Base-by-base conservation (phyloP, 768 basidiomycete species). In the Boletales sp. region DNA sequence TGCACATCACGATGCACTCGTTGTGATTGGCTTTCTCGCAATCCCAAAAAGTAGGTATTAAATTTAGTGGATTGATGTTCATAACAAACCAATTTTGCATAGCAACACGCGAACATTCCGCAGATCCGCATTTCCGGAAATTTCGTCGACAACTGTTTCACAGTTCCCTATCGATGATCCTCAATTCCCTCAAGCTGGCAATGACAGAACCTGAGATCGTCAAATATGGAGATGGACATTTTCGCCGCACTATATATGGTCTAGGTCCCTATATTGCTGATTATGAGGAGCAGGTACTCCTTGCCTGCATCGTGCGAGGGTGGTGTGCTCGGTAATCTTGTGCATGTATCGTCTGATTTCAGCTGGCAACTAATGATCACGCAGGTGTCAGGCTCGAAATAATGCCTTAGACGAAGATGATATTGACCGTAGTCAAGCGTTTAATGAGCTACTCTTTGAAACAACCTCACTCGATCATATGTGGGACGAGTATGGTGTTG, bases 401-500 rank as follows among this genome's bases (percentile, higher is more conserved):
- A 15, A 12, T 15, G 8, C 12, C 15, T 15, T 35, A 13, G 34
- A 35, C 15, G 34, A 35, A 15, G 14, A 35, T 13, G 5, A 12
- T 12, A 35, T 35, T 13, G 5, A 35, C 14, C 5, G 34, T 13
- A 35, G 12, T 35, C 34, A 15, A 35, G 34, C 34, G 2, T 35
- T 35, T 15, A 35, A 35, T 14, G 13, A 35, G 14, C 6, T 14
- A 15, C 34, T 35, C 12, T 35, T 35, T 2, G 11, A 35, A 35
- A 15, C 6, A 15, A 35, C 12, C 12, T 35, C 11, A 13, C 14
- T 35, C 14, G 5, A 35, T 35, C 12, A 10, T 15, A 18, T 71
- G 2, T 70, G 67, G 65, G 53, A 59, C 21, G 40, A 57, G 8
- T 50, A 44, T 40, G 43, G 42, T 7, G 30, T 50, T 14, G 42